These are phyloP conservation scores for Yarrowia sp. DNA, from an alignment of 805 yeast genomes.

Conservation along the genomic window DNA sequence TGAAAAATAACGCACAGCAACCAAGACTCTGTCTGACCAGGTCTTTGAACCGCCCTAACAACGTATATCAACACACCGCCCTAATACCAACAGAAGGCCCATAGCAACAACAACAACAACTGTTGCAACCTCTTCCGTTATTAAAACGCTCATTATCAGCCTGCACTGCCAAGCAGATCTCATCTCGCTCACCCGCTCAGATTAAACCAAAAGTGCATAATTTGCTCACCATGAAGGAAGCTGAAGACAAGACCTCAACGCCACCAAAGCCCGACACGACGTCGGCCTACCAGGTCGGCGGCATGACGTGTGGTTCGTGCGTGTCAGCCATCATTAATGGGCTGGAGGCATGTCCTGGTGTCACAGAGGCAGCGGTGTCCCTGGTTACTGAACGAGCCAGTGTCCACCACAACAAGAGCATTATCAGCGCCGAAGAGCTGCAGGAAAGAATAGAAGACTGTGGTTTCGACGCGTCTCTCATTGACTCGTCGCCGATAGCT, in stretches of 20 bases:
- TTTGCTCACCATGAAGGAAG: constrained; percentile 22
- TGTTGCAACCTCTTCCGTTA: background rate
- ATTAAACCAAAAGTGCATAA: constrained; percentile 16
- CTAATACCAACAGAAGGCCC: background rate
- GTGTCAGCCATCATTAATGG: constrained; percentile 61
- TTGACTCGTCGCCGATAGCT: constrained; percentile 26
- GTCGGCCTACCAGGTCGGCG: constrained; percentile 44
- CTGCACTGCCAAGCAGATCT: background rate
- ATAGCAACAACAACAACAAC: background rate
- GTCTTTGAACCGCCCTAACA: too few relatives aligned
- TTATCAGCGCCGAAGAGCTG: constrained; percentile 41
- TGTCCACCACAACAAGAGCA: constrained; percentile 46
- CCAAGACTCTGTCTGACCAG: background rate
- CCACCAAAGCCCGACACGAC: constrained; percentile 14
- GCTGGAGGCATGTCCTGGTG: constrained; percentile 49
- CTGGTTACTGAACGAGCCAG: constrained; percentile 71
- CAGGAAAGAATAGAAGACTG: constrained; percentile 63
- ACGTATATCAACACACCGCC: background rate
- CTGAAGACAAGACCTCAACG: background rate
- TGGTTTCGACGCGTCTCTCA: constrained; percentile 59
- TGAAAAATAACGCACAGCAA: background rate
- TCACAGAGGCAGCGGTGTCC: constrained; percentile 58
- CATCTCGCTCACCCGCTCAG: background rate
- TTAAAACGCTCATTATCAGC: background rate
- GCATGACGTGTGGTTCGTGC: constrained; percentile 94